Base-by-base conservation (phyloP, 148 eudicot species). In the Vaccinium myrtillus region DNA sequence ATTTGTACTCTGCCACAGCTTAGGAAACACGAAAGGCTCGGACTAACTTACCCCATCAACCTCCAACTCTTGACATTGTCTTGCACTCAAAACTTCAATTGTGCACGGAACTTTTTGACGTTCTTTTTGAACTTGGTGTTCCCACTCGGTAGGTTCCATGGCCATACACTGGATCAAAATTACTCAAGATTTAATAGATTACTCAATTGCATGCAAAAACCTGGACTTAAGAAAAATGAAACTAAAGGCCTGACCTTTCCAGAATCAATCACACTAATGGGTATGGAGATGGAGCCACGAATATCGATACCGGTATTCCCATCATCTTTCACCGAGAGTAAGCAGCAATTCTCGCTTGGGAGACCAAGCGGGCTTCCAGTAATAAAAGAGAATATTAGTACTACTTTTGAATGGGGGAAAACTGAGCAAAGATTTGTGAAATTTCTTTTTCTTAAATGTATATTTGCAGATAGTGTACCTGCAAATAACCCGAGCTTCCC, bases 401-500 rank as follows among this genome's bases (percentile, higher is more conserved):
- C 6, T 13, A 54, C 30, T 74, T 25, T 25, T 7, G 11, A 39
- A 27, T 4, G 55, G 18, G 4, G 12, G 11, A 27, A 7, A 82
- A 39, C 32, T 25, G 53, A n/a, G 65, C 1, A 14, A 12, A 55
- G 63, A 82, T 1, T 16, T 46, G 63, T 1, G 14, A 75, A 75
- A 48, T 27, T 16, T 30, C 2, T 18, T n/a, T 50, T 77, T 19
- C 23, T 77, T 10, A 51, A 25, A 23, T 9, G 59, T 12, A 82
- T 49, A 63, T 14, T 12, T 71, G 59, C 12, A 78, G 12, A 79
- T 18, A 5, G 56, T 61, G 61, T 87, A 95, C 98, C 98, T 90
- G 95, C 95, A 93, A 80, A 93, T 88, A 48, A 95, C 50, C 15
- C 98, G 88, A 16, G 93, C 95, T 65, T 93, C 95, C 56, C 95